Percentiles rank a stretch among this genome's conserved stretches.
Evolutionary conservation across 164 flowering plant species (phyloP).

Genomic region (Chimonanthus salicifolius): DNA sequence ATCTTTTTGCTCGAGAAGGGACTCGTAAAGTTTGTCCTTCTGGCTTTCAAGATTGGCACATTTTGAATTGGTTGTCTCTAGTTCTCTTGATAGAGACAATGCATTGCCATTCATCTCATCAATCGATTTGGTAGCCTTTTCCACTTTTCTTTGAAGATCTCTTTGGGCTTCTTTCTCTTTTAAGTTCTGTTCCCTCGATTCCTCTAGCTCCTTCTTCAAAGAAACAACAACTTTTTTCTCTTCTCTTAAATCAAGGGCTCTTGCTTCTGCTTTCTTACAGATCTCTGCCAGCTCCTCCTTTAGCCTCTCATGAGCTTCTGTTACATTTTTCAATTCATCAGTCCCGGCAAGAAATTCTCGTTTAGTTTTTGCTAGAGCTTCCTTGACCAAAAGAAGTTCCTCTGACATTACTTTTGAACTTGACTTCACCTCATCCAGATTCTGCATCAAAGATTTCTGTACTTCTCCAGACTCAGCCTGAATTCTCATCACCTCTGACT

Average conservation of each 20-base stretch:
- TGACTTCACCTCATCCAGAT: slow-evolving; percentile 43
- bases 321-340: slow-evolving; percentile 32
- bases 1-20: slow-evolving; percentile 54
- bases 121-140: slow-evolving; percentile 69
- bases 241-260: slow-evolving; percentile 44
- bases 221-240: slow-evolving; percentile 47
- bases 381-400: slow-evolving; percentile 44
- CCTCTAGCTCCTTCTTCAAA: slow-evolving; percentile 46
- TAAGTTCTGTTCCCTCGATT: slow-evolving; percentile 44
- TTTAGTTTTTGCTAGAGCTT: slow-evolving; percentile 38
- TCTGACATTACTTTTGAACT: slow-evolving; percentile 32
- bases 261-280: slow-evolving; percentile 43
- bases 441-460: slow-evolving; percentile 30
- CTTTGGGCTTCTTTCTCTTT: slow-evolving; percentile 53
- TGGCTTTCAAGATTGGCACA: slow-evolving; percentile 56
- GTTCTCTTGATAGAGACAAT: slow-evolving; percentile 46
- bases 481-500: slow-evolving; percentile 44
- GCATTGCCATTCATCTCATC: slow-evolving; percentile 65
- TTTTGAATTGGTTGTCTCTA: slow-evolving; percentile 44
- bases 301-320: slow-evolving; percentile 33
- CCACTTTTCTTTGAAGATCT: slow-evolving; percentile 57
- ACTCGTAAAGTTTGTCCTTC: slow-evolving; percentile 38
- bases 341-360: slow-evolving; percentile 42
- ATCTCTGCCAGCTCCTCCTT: slow-evolving; percentile 56
- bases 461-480: slow-evolving; percentile 38